Conservation (phyloP, 1,284 basidiomycete genomes). For the Cerioporus squamosus region DNA sequence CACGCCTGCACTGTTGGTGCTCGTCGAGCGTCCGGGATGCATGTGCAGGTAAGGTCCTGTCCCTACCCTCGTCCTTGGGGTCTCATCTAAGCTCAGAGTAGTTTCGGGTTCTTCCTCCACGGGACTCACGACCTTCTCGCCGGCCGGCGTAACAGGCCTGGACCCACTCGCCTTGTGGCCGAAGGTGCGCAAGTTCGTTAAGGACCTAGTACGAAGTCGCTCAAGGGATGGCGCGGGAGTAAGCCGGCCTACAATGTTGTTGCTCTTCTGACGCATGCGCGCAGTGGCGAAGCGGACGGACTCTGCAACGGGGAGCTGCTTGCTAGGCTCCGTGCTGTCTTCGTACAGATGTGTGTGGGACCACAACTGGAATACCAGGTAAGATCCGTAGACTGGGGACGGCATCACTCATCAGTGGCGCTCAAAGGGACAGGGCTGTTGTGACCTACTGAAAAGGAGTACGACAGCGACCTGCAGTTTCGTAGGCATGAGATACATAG, state of each 20-base stretch:
- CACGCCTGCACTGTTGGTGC: slow-evolving; percentile 1
- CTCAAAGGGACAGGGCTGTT: too few species aligned
- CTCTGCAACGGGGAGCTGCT: slow-evolving; percentile 29
- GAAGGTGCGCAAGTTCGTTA: slow-evolving; percentile 3
- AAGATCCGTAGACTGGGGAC: slow-evolving; percentile 66
- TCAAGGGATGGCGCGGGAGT: slow-evolving; percentile 19
- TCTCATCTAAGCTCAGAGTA: slow-evolving; percentile 9
- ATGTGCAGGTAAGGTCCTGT: slow-evolving; percentile 11
- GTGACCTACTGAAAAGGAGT: slow-evolving; percentile 70
- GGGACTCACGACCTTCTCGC: slow-evolving; percentile 4
- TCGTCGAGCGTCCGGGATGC: background rate
- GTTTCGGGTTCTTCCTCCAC: slow-evolving; percentile 27
- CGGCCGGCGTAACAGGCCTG: background rate
- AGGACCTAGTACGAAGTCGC: slow-evolving; percentile 9
- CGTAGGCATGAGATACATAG: background rate
- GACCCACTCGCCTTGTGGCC: background rate
- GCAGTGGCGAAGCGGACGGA: slow-evolving; percentile 34
- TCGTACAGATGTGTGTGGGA: slow-evolving; percentile 84
- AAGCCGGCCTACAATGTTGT: slow-evolving; percentile 20
- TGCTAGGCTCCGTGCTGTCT: slow-evolving; percentile 50
- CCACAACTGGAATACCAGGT: slow-evolving; percentile 87
- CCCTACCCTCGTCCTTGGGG: background rate
- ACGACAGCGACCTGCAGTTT: slow-evolving; percentile 62
- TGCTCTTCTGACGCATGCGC: slow-evolving; percentile 29
- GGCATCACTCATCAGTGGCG: background rate